Evolutionary conservation across 1,284 basidiomycete species (phyloP), one percentile per base, ranked within the genome.

Genomic region (Trametes polyzona): DNA sequence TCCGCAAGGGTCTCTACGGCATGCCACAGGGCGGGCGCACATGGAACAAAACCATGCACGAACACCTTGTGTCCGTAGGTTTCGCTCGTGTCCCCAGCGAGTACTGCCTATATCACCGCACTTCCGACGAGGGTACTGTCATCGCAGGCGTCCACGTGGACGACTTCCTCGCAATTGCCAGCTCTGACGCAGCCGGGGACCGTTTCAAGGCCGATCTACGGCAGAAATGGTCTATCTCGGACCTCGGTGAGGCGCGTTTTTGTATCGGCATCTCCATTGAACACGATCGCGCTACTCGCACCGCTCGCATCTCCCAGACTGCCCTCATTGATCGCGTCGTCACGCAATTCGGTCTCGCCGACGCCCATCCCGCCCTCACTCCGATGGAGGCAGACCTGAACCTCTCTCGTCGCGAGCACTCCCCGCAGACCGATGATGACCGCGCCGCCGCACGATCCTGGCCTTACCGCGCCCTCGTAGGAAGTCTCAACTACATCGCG

Each of bases 241-340:
- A 68, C 19, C 57, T 68, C 7, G 71, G 70, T 3, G 47, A 54
- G 2, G 51, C 58, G 2, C 47, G 36, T 0, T 68, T 62, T 19
- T 52, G 68, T 37, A 33, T 64, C 58, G 42, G 57, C 52, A 44
- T 65, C 29, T 12, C n/a, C 11, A 67, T 80, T 27, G 36, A 57
- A 7, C 62, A 71, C 2, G 63, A 77, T 47, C 60, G 59, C 0
- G 14, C 37, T 0, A 23, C 26, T 5, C 49, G 56, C 0, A 65
- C 63, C 0, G 64, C 75, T 11, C 39, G 26, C n/a, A 65, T 78
- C 7, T 76, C 70, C 0, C 76, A 77, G 59, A 68, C 57, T 0
- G 67, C 71, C 0, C 73, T 77, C 36, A 77, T 78, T 33, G 69
- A 76, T 46, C 52, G 63, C 6, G 59, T 77, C 23, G 50, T 75